phyloP scores from a whole-genome alignment of 2,329 filamentous ascomycete species.

The Fusarium sp. region DNA sequence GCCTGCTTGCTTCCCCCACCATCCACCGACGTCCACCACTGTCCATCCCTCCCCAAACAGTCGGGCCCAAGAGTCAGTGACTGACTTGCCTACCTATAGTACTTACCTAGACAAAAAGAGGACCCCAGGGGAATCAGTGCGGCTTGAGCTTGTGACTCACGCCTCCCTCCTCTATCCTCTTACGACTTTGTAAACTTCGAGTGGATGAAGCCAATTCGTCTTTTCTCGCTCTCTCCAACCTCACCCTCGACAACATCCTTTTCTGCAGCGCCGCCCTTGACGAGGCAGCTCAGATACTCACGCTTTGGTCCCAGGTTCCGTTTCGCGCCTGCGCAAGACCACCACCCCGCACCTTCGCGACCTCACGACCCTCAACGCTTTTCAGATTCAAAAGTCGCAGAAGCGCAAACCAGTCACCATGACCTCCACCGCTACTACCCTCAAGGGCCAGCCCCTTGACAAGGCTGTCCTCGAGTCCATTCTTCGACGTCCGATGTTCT shows the following conservation, averaged over 20 bases:
- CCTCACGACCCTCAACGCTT: conserved; percentile 47
- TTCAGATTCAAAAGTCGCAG: conserved; percentile 44
- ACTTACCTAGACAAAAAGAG: background rate
- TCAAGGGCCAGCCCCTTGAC: conserved; percentile 92
- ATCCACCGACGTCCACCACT: conserved; percentile 25
- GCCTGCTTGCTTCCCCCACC: conserved; percentile 35
- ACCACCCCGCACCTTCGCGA: conserved; percentile 44
- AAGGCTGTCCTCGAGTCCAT: conserved; percentile 84
- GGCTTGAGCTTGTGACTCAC: conserved; percentile 45
- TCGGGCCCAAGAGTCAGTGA: conserved; percentile 1
- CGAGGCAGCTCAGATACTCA: conserved; percentile 33
- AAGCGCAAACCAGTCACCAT: conserved; percentile 51
- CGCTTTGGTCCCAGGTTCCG: conserved; percentile 30
- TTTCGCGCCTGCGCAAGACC: conserved; percentile 40
- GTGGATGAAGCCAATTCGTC: conserved; percentile 48
- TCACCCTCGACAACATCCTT: conserved; percentile 19
- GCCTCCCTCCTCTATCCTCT: conserved; percentile 35
- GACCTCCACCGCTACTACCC: conserved; percentile 74
- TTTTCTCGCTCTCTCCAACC: conserved; percentile 31
- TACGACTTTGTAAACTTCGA: conserved; percentile 32
- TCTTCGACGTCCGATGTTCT: conserved; percentile 90
- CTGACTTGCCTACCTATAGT: background rate
- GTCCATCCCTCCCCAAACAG: conserved; percentile 22
- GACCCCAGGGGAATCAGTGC: conserved; percentile 21
- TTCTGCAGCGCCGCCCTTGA: conserved; percentile 28